Conservation (phyloP, 148 eudicot species). For the Spergularia marina region DNA sequence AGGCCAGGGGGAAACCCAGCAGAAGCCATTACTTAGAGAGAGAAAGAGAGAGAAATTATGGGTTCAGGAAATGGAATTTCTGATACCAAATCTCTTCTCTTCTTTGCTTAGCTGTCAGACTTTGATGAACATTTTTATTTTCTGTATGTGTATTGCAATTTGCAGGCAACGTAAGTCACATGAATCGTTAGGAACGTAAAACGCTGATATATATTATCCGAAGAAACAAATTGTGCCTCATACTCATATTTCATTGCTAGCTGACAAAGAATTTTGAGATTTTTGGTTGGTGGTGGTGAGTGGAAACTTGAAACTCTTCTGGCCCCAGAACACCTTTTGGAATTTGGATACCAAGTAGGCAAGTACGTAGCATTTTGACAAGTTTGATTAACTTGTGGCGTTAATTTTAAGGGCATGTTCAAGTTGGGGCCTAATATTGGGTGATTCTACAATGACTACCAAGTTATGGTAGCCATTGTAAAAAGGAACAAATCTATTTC, state of each 20-base stretch:
- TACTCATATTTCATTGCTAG: constrained; percentile 26
- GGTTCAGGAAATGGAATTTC: constrained; percentile 29
- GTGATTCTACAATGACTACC: too few species aligned
- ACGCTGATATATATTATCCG: background rate
- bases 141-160: too few species aligned
- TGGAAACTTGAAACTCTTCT: too few species aligned
- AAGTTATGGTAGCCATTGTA: too few species aligned
- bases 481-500: too few species aligned
- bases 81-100: constrained; percentile 21
- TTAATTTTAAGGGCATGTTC: background rate
- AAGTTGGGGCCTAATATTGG: too few species aligned
- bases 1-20: constrained; percentile 45
- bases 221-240: background rate
- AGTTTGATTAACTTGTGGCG: background rate
- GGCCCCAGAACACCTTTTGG: too few species aligned
- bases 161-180: too few species aligned
- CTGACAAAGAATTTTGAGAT: constrained; percentile 41
- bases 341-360: background rate
- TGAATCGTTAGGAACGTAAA: too few species aligned
- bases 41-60: constrained; percentile 36
- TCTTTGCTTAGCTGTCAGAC: background rate
- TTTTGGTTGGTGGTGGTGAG: background rate
- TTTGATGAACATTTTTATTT: background rate
- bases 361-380: background rate
- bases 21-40: constrained; percentile 26